Conservation (phyloP, 139 green algal genomes). For the Micractinium conductrix region DNA sequence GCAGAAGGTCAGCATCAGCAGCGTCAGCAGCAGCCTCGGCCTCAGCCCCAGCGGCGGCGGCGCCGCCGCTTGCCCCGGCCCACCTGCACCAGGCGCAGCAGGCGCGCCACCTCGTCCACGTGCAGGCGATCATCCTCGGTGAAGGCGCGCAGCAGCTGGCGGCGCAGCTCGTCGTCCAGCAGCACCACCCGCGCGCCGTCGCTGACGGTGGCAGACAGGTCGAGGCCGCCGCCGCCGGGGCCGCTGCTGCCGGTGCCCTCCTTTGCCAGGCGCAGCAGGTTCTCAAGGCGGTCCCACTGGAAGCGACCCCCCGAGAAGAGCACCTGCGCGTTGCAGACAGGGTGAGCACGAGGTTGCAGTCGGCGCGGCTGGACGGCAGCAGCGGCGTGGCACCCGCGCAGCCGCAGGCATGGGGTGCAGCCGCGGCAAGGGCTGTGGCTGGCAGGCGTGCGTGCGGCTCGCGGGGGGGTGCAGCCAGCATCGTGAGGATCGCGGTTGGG, state of each 20-base stretch:
- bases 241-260: not conserved
- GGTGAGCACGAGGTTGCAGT: too few species aligned
- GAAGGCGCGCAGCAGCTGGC: conserved; percentile 90
- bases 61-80: not conserved
- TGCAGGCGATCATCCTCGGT: conserved; percentile 97
- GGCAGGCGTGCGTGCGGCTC: too few species aligned
- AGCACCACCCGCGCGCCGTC: conserved; percentile 76
- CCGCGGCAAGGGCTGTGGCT: too few species aligned
- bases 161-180: conserved; percentile 77
- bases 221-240: conserved; percentile 58
- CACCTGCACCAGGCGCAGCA: conserved; percentile 68
- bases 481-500: too few species aligned
- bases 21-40: not conserved
- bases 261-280: conserved; percentile 90
- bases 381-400: too few species aligned
- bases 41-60: not conserved
- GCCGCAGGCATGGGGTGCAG: too few species aligned
- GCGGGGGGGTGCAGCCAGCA: too few species aligned
- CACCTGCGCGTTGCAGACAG: too few species aligned
- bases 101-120: conserved; percentile 72
- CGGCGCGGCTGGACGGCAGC: too few species aligned
- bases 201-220: conserved; percentile 90
- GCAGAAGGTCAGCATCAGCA: not conserved
- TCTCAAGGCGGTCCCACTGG: conserved; percentile 96
- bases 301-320: conserved; percentile 91